Evolutionary conservation across 495 filamentous ascomycete genomes (phyloP), one percentile per base, ranked within the genome.

Genomic region (Pyronema omphalodes): DNA sequence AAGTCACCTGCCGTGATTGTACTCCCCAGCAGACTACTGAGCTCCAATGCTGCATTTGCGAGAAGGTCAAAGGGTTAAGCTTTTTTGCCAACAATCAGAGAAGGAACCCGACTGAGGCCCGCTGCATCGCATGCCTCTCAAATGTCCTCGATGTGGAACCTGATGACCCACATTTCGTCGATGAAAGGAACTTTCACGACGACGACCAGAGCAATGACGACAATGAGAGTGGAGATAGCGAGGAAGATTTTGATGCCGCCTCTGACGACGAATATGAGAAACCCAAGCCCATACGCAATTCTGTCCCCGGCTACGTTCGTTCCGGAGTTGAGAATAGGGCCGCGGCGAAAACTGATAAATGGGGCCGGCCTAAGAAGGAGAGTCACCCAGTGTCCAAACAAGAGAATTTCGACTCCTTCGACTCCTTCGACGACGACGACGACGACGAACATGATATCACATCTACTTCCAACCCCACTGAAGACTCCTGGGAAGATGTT

Each of bases 51-150:
- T 58, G 17, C 29, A 60, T 62, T 48, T 81, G 77, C 54, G 60
- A 67, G 6, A 51, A 64, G 36, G 61, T 60, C 9, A 78, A 78
- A 54, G 64, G 64, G 0, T 55, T 77, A 1, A 66, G 70, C 1
- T 64, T 67, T 0, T 81, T 78, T 56, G 67, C 73, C 3, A 76
- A 74, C 48, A 64, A 61, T 36, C 77, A 81, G 63, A 69, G 76
- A 1, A 64, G 64, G n/a, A 68, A 69, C 36, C 67, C 63, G n/a
- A 74, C 78, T 44, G 52, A 54, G 15, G 74, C 74, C 6, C 73
- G 66, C 57, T 79, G 75, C 60, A 58, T 71, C n/a, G 68, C 68
- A 51, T 78, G 78, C 46, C 73, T 80, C 45, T 67, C 71, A 39
- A 39, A 1, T 9, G 45, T 54, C 14, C 47, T 63, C n/a, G 46